Evolutionary conservation across 352 stramenopile genomes (phyloP).

Genomic region (Pythium brachiatum): DNA sequence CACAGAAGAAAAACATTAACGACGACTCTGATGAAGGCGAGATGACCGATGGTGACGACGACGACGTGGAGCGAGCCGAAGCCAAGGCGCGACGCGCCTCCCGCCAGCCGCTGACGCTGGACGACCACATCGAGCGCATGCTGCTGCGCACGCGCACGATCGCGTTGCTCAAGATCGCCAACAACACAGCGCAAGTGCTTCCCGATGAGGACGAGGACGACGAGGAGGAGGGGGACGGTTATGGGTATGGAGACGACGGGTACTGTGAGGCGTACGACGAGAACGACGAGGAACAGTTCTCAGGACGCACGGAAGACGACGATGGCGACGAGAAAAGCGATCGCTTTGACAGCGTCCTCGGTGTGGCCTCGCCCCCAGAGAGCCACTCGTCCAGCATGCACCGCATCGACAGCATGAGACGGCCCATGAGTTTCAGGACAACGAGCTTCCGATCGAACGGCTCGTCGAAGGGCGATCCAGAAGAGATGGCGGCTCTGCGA

Average conservation of each 20-base stretch:
- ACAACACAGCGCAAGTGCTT: slow-evolving; percentile 64
- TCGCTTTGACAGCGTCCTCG: slow-evolving; percentile 1
- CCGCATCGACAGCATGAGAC: slow-evolving; percentile 5
- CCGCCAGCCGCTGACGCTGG: slow-evolving; percentile 35
- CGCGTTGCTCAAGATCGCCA: slow-evolving; percentile 68
- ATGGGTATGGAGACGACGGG: slow-evolving; percentile 24
- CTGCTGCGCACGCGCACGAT: slow-evolving; percentile 61
- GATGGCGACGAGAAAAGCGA: slow-evolving; percentile 18
- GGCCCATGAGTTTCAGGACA: slow-evolving; percentile 22
- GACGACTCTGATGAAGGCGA: slow-evolving; percentile 34
- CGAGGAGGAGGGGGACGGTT: slow-evolving; percentile 36
- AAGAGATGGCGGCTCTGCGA: slow-evolving; percentile 40
- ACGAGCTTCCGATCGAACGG: slow-evolving; percentile 30
- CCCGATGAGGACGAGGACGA: slow-evolving; percentile 46
- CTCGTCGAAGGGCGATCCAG: slow-evolving; percentile 18
- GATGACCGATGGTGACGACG: slow-evolving; percentile 2
- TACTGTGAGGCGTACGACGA: slow-evolving; percentile 13
- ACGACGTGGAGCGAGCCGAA: slow-evolving; percentile 19
- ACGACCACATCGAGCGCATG: slow-evolving; percentile 71
- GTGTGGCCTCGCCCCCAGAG: neutral
- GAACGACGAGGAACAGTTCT: neutral
- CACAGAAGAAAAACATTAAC: slow-evolving; percentile 20
- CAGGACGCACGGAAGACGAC: slow-evolving; percentile 4
- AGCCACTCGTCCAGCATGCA: slow-evolving; percentile 12
- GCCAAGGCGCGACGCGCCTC: slow-evolving; percentile 14